Evolutionary conservation across 768 basidiomycete species (phyloP).

Genomic region (Tubosaeta sp.): DNA sequence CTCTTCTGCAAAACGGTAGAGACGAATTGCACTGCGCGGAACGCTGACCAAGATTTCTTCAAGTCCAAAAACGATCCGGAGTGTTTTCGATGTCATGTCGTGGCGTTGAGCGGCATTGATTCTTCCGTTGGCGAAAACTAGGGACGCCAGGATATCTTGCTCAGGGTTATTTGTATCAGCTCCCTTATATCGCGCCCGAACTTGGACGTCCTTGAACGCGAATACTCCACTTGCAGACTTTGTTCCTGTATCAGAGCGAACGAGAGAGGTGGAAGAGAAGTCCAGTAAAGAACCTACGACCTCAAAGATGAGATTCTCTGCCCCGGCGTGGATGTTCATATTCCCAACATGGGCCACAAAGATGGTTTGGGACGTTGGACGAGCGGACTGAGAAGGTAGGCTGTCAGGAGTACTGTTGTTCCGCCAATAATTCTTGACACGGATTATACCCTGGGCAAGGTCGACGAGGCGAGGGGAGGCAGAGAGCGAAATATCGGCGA

Average conservation of each 20-base stretch:
- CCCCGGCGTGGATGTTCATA: constrained; percentile 57
- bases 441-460: constrained; percentile 54
- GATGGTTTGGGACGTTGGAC: constrained; percentile 29
- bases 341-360: constrained; percentile 39
- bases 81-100: constrained; percentile 38
- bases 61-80: constrained; percentile 43
- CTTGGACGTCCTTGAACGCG: constrained; percentile 46
- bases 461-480: constrained; percentile 57
- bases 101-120: constrained; percentile 44
- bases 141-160: constrained; percentile 58
- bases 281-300: constrained; percentile 38
- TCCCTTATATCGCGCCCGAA: constrained; percentile 54
- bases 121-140: constrained; percentile 45
- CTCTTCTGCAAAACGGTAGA: constrained; percentile 76
- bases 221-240: constrained; percentile 47
- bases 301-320: constrained; percentile 67
- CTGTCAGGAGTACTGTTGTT: background rate
- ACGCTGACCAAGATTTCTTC: constrained; percentile 52
- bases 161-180: constrained; percentile 38
- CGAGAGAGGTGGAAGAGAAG: constrained; percentile 21
- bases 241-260: constrained; percentile 16
- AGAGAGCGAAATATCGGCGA: constrained; percentile 39
- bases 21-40: constrained; percentile 75
- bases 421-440: constrained; percentile 40
- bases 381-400: background rate